Base-by-base conservation (phyloP, 257 asterid genomes). In the Haberlea rhodopensis region DNA sequence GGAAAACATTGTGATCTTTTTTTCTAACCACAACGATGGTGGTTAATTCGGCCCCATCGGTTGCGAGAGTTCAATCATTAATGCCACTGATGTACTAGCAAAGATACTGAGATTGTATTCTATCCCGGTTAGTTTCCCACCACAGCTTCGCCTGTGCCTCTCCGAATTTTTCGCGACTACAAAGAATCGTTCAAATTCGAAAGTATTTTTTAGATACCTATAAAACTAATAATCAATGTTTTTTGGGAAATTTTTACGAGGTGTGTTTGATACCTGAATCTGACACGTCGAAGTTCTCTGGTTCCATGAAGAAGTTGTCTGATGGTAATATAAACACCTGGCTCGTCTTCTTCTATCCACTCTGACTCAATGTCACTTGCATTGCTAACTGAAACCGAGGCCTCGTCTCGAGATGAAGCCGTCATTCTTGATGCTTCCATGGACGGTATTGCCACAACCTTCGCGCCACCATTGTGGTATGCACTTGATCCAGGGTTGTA, bases 61-160 rank as follows among this genome's bases (percentile, higher is more conserved):
- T 16, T 61, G 18, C 57, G 28, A 19, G 31, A 21, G 23, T 27
- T 65, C 46, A 60, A 37, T 8, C 18, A 8, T 8, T 7, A 5
- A 46, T 26, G 9, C 11, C 8, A 5, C 57, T 21, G 2, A 46
- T 10, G 43, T 18, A 40, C 78, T 74, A 80, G 80, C 81, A 82
- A 68, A 87, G 98, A 76, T 91, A 88, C 67, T 83, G 95, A 69
- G 88, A 62, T 75, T 87, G 99, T 84, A 92, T 89, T 68, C 99
- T 84, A 70, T 89, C 96, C 76, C 95, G 77, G 91, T 92, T 89
- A 62, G 86, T 73, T 71, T 92, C 99, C 99, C 97, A 92, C 99
- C 99, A 92, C 27, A 62, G 80, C 83, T 89, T 92, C 1, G 99
- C 99, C 0, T 83, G 84, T 65, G 80, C 88, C 75, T 92, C 99